Evolutionary conservation across 2,329 filamentous ascomycete species (phyloP).

Genomic region (Daldinia sp.): DNA sequence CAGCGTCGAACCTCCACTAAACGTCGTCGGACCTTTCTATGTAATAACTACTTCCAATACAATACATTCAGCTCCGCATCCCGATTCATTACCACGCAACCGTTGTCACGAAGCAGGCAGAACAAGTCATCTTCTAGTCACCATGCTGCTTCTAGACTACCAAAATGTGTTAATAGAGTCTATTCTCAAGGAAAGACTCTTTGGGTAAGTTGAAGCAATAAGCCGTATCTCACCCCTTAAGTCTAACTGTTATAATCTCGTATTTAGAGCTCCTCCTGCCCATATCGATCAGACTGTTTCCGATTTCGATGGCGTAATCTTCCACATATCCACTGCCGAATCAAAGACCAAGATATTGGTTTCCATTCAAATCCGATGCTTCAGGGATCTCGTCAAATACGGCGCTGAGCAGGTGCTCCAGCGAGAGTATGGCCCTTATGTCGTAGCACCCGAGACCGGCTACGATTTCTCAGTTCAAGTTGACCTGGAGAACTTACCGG

Average conservation of each 20-base stretch:
- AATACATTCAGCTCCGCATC: slow-evolving; percentile 3
- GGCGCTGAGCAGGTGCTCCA: slow-evolving; percentile 91
- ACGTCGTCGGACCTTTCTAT: background rate
- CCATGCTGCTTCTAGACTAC: slow-evolving; percentile 95
- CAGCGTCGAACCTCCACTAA: slow-evolving; percentile 22
- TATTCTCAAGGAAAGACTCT: slow-evolving; percentile 93
- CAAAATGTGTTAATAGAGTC: slow-evolving; percentile 98
- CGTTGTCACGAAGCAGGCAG: slow-evolving; percentile 28
- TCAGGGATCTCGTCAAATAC: slow-evolving; percentile 88
- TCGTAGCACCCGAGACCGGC: slow-evolving; percentile 84
- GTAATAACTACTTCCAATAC: background rate
- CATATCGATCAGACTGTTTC: slow-evolving; percentile 98
- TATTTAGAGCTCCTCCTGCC: slow-evolving; percentile 75
- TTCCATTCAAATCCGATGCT: slow-evolving; percentile 95
- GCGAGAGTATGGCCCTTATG: slow-evolving; percentile 93
- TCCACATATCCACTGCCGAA: slow-evolving; percentile 97
- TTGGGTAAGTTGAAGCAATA: slow-evolving; percentile 65
- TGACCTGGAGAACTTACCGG: slow-evolving; percentile 86
- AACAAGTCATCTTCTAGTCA: slow-evolving; percentile 46
- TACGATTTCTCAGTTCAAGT: slow-evolving; percentile 96
- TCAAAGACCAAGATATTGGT: slow-evolving; percentile 93
- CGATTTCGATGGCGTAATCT: slow-evolving; percentile 98
- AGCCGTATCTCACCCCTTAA: slow-evolving; percentile 17
- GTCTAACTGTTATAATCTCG: slow-evolving; percentile 44
- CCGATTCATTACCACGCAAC: slow-evolving; percentile 24